phyloP scores from a whole-genome alignment of 805 yeast species.

The Grigorovia humatica region DNA sequence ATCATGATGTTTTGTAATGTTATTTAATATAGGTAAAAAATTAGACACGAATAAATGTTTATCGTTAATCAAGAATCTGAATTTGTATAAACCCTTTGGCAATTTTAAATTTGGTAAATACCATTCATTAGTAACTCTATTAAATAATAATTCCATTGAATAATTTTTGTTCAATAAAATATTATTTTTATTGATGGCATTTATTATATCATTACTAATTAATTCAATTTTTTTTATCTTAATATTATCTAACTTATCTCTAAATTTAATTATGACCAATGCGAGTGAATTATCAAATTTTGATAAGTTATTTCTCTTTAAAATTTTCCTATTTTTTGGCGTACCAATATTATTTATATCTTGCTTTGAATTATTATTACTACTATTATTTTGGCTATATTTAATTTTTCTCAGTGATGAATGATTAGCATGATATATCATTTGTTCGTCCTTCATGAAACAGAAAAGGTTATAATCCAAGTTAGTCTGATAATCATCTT shows the following conservation, averaged over 20 bases:
- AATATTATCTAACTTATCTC: neutral
- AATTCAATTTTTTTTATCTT: neutral
- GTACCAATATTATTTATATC: neutral
- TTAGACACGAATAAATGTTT: constrained; percentile 28
- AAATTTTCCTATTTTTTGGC: neutral
- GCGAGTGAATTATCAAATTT: neutral
- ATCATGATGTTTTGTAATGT: neutral
- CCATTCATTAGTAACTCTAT: constrained; percentile 25
- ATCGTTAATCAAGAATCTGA: constrained; percentile 36
- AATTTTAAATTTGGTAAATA: constrained; percentile 34
- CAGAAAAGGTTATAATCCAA: neutral
- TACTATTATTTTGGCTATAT: too few relatives aligned
- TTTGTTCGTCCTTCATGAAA: neutral
- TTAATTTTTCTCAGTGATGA: neutral
- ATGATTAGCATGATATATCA: too few relatives aligned
- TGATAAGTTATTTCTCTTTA: neutral
- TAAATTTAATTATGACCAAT: neutral
- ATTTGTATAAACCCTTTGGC: constrained; percentile 44
- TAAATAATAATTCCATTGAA: constrained; percentile 10
- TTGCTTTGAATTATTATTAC: neutral
- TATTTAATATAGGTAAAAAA: constrained; percentile 47
- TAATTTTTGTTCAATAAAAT: neutral
- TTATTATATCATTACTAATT: neutral
- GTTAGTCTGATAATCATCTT: neutral
- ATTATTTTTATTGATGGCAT: neutral